Evolutionary conservation across 2,329 filamentous ascomycete genomes (phyloP).

Genomic region (Lachnellula hyalina): DNA sequence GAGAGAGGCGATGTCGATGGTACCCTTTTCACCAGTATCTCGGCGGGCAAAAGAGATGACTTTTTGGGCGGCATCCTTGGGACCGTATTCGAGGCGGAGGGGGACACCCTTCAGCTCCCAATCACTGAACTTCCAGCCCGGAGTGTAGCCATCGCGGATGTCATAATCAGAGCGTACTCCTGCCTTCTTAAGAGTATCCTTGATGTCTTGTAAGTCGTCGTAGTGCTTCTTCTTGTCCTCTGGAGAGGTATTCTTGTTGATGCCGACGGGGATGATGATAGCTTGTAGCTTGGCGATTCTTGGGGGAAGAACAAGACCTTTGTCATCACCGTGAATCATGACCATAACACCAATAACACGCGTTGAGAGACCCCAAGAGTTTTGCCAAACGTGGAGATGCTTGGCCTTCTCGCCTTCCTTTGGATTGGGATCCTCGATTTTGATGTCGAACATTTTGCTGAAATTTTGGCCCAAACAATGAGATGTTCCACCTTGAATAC

Average conservation of each 20-base stretch:
- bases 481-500: conserved; percentile 93
- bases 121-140: conserved; percentile 98
- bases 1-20: conserved; percentile 70
- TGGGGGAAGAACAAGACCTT: conserved; percentile 88
- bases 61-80: conserved; percentile 83
- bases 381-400: conserved; percentile 90
- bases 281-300: conserved; percentile 82
- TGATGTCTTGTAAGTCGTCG: conserved; percentile 68
- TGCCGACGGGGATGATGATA: conserved; percentile 85
- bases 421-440: conserved; percentile 79
- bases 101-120: conserved; percentile 97
- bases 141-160: conserved; percentile 81
- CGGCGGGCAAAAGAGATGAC: conserved; percentile 83
- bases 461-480: conserved; percentile 94
- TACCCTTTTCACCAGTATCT: conserved; percentile 79
- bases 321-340: conserved; percentile 95
- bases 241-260: conserved; percentile 79
- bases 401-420: conserved; percentile 69
- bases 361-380: conserved; percentile 97
- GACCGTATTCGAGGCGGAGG: conserved; percentile 89
- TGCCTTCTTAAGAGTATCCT: conserved; percentile 61
- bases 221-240: conserved; percentile 75
- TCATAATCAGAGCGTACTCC: conserved; percentile 78
- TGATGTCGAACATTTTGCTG: conserved; percentile 98
- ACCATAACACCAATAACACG: conserved; percentile 98